phyloP scores from a whole-genome alignment of 139 green algal genomes.

The Coccomyxa sp. region DNA sequence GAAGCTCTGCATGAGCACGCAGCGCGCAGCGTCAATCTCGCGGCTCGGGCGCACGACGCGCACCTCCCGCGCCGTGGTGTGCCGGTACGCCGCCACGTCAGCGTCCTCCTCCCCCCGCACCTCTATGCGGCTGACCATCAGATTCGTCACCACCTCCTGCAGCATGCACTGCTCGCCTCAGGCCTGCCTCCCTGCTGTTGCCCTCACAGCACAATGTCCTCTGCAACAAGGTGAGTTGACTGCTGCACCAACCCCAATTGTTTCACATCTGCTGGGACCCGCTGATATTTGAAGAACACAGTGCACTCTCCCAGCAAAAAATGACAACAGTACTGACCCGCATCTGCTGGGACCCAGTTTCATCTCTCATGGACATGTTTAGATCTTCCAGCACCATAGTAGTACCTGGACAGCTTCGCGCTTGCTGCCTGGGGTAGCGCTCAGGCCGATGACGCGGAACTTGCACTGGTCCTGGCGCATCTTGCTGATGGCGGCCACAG shows the following conservation, averaged over 20 bases:
- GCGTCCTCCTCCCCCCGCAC: conserved; percentile 73
- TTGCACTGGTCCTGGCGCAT: conserved; percentile 45
- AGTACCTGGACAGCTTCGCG: conserved; percentile 52
- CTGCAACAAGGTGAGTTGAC: neutral
- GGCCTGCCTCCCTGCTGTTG: neutral
- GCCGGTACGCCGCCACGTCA: conserved; percentile 63
- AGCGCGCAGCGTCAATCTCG: conserved; percentile 24
- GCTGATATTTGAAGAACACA: neutral
- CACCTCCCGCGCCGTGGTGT: conserved; percentile 16
- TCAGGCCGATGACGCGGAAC: conserved; percentile 83
- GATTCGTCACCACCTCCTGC: conserved; percentile 78
- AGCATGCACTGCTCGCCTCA: neutral
- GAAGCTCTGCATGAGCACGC: conserved; percentile 16
- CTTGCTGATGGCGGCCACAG: conserved; percentile 44
- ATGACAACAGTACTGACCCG: no score
- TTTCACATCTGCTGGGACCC: neutral
- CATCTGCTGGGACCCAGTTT: no score
- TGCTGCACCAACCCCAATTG: neutral
- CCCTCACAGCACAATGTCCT: neutral
- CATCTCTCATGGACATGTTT: no score
- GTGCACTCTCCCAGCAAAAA: no score
- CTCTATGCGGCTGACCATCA: conserved; percentile 70
- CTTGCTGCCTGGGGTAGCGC: conserved; percentile 79
- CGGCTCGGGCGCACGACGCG: conserved; percentile 25
- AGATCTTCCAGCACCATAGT: no score